These are phyloP conservation scores for Colletotrichum godetiae DNA, from an alignment of 2,329 filamentous ascomycete species.

Conservation along the genomic window DNA sequence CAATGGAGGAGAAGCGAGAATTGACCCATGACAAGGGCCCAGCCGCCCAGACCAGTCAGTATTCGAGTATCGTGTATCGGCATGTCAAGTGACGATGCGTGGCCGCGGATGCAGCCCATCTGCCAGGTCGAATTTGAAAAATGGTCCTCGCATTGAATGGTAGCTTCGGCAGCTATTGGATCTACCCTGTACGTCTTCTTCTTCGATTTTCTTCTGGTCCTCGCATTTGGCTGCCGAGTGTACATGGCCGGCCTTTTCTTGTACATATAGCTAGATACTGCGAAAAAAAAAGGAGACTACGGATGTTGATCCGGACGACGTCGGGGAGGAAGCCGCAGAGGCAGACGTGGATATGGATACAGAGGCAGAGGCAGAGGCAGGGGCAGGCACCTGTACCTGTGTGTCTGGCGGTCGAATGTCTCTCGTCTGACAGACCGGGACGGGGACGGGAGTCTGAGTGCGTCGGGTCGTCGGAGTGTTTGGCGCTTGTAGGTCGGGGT, in stretches of 20 bases:
- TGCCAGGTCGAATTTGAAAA: not conserved
- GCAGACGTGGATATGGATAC: not conserved
- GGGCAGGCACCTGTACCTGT: not conserved
- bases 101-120: constrained; percentile 1
- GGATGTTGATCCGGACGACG: not conserved
- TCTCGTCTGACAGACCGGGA: not conserved
- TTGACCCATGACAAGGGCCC: constrained; percentile 10
- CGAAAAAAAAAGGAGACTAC: not conserved
- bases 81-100: constrained; percentile 21
- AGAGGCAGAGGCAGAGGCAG: too few relatives aligned
- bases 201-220: not conserved
- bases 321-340: not conserved
- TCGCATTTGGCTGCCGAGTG: not conserved
- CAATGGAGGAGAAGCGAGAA: not conserved
- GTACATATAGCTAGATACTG: too few relatives aligned
- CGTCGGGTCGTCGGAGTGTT: not conserved
- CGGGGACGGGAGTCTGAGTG: not conserved
- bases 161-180: not conserved
- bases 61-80: not conserved
- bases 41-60: not conserved
- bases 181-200: not conserved
- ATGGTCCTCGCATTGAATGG: not conserved
- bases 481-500: not conserved
- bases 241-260: not conserved
- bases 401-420: not conserved